Base-by-base conservation (phyloP, 208 protist genomes). In the Leishmania martiniquensis region DNA sequence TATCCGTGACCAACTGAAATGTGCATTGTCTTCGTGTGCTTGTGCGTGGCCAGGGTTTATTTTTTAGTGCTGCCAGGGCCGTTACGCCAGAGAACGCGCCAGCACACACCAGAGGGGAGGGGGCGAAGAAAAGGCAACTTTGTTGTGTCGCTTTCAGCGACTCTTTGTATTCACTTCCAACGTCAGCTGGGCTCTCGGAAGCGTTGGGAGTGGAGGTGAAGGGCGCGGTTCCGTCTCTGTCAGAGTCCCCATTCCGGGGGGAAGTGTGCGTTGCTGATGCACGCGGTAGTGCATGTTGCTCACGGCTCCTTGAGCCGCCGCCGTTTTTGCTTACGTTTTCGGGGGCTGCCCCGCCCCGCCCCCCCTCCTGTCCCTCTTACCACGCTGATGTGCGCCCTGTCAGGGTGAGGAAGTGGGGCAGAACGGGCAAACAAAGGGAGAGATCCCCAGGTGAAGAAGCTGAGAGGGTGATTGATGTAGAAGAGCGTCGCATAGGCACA, bases 161-260 rank as follows among this genome's bases (percentile, higher is more conserved):
- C 5, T n/a, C 42, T 39, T 42, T 68, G 22, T 68, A 34, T 68
- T 68, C 39, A 68, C 39, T 34, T n/a, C 63, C 37, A 68, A 49
- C 63, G 39, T 29, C 47, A 49, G 22, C 4, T 68, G 63, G 63
- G 63, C 63, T 68, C 42, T 68, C 42, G 63, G 39, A 68, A 34
- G 63, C 22, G 39, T 68, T 68, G 6, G 37, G 2, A 20, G 39
- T 68, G 32, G 44, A 17, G n/a, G 39, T 44, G 39, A 68, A 4
- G 63, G 2, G 29, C 47, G 63, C 63, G 63, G 12, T 5, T 17
- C 34, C 22, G 22, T 17, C 10, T n/a, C 39, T 68, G 0, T 25
- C 22, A 9, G 4, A 13, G 4, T 49, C 63, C 39, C 17, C 15
- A 4, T 68, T 4, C 63, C 4, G 13, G 29, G 39, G 22, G 22